These are phyloP conservation scores for Orychophragmus violaceus DNA, from an alignment of 345 rosid species.

Conservation along the genomic window DNA sequence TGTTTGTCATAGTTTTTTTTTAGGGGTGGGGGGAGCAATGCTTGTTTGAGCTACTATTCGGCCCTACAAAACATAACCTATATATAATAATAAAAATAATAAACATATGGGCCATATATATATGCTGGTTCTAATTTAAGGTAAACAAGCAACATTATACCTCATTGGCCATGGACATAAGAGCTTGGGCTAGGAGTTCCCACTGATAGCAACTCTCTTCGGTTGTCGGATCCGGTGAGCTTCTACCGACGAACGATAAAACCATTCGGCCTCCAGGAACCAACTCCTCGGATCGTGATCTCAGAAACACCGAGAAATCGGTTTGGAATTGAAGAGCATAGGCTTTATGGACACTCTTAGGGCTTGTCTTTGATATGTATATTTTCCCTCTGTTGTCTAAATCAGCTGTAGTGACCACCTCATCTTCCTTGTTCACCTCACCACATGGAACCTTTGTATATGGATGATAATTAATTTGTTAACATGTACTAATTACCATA, in stretches of 20 bases:
- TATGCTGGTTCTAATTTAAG: constrained; percentile 6
- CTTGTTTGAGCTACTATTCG: not conserved
- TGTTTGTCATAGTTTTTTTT: not conserved
- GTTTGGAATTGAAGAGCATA: constrained; percentile 51
- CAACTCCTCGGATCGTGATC: constrained; percentile 51
- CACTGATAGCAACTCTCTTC: constrained; percentile 51
- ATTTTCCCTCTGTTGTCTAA: constrained; percentile 55
- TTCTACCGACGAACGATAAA: constrained; percentile 56
- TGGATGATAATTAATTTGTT: constrained; percentile 2
- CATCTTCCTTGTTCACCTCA: constrained; percentile 19
- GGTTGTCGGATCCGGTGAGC: constrained; percentile 42
- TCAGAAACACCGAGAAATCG: constrained; percentile 51
- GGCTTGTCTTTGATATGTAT: constrained; percentile 64
- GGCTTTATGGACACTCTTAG: constrained; percentile 40
- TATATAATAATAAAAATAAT: too few relatives aligned
- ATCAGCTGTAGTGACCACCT: not conserved
- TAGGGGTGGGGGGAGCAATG: too few relatives aligned
- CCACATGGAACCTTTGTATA: constrained; percentile 49
- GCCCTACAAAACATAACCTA: not conserved
- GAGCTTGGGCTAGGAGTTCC: constrained; percentile 64
- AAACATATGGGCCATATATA: not conserved
- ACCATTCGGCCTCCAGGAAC: constrained; percentile 65
- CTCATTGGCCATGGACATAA: constrained; percentile 56
- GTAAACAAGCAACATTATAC: constrained; percentile 29
- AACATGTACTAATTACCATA: not conserved